phyloP scores from a whole-genome alignment of 352 stramenopile genomes.

The Pythium myriotylum region DNA sequence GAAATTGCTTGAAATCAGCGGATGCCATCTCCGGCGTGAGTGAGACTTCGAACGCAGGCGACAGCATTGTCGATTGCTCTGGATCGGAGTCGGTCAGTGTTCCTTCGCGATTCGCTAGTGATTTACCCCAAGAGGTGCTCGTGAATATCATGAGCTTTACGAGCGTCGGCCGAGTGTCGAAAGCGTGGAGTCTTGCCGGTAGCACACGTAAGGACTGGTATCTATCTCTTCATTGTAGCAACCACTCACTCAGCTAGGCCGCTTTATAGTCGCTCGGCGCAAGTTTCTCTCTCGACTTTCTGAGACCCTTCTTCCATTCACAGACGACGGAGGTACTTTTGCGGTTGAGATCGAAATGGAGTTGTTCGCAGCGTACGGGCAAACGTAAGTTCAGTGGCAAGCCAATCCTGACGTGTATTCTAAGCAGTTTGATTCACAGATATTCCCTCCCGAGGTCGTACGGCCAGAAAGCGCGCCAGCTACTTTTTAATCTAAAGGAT shows the following conservation, averaged over 20 bases:
- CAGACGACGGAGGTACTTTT: constrained; percentile 43
- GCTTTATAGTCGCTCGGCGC: constrained; percentile 45
- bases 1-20: too few species aligned
- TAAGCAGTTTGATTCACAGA: constrained; percentile 11
- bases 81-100: too few species aligned
- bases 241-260: too few species aligned
- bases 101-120: constrained; percentile 33
- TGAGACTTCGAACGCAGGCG: too few species aligned
- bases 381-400: constrained; percentile 36
- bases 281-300: constrained; percentile 61
- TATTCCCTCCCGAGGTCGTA: constrained; percentile 78
- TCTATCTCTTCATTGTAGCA: too few species aligned
- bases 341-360: constrained; percentile 60
- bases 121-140: constrained; percentile 76
- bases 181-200: constrained; percentile 78
- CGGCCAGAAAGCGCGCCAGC: constrained; percentile 73
- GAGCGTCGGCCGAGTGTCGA: constrained; percentile 76
- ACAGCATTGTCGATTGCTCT: too few species aligned
- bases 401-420: background rate
- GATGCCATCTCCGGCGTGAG: too few species aligned
- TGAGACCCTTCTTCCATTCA: constrained; percentile 56
- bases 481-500: constrained; percentile 87
- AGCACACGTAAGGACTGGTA: constrained; percentile 42
- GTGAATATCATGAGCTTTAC: constrained; percentile 69
- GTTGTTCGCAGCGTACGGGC: constrained; percentile 59